Evolutionary conservation across 345 rosid genomes (phyloP), one percentile per base, ranked within the genome.

Genomic region (Brassica carinata): DNA sequence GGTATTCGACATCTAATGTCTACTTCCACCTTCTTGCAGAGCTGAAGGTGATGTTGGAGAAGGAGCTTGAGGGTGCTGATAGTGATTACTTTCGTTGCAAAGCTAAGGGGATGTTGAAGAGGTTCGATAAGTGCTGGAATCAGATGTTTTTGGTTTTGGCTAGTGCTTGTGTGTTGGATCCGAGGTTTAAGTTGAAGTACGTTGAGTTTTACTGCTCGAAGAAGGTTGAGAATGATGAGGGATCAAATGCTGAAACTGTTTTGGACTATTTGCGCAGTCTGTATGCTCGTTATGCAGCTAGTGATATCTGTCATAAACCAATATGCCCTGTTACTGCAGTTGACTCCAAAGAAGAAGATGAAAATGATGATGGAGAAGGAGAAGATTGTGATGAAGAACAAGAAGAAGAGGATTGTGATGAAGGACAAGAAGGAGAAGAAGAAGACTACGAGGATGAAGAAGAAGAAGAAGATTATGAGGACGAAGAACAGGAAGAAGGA

Each of bases 131-230:
- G 67, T 94, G 89, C 65, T 92, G 97, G 94, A 88, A 78, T 72
- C 84, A 84, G 4, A 87, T 89, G 85, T 90, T 85, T 83, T 85
- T 94, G 67, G 79, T 89, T 68, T 77, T 94, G 82, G 91, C 96
- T 0, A 72, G 83, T 84, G 96, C 94, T 27, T 93, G 87, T 19
- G 89, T 89, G 13, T 85, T 94, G 78, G 98, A 92, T 78, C 98
- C 97, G 27, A 87, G 97, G 74, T 91, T 88, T 82, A 92, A 92
- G 82, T 84, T 89, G 93, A 92, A 90, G 85, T 87, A 92, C 55
- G 67, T 94, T 8, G 93, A 92, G 74, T 90, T 89, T 78, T 92
- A 88, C 80, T 90, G 91, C 84, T 71, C 91, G 6, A 89, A 77
- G 83, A 85, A 89, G 19, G 85, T 82, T 59, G 94, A 85, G 10